phyloP scores from a whole-genome alignment of 805 yeast genomes.

The Metschnikowia shivogae region DNA sequence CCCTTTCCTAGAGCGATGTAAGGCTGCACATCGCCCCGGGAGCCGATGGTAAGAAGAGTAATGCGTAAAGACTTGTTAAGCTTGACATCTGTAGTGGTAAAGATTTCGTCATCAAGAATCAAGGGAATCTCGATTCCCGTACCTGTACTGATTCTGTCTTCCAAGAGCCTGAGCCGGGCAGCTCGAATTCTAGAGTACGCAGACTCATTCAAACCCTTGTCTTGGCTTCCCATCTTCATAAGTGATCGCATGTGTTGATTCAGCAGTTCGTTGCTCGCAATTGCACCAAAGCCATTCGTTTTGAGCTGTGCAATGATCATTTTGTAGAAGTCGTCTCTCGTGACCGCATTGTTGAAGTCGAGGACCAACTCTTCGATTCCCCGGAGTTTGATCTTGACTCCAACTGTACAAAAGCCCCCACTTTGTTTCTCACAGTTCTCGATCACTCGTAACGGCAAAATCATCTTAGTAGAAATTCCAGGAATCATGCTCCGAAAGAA shows the following conservation, averaged over 20 bases:
- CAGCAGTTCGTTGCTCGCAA: slow-evolving; percentile 32
- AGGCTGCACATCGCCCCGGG: slow-evolving; percentile 96
- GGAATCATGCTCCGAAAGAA: slow-evolving; percentile 81
- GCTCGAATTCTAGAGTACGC: slow-evolving; percentile 34
- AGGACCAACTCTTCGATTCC: slow-evolving; percentile 76
- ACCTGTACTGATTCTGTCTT: slow-evolving; percentile 56
- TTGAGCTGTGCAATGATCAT: slow-evolving; percentile 37
- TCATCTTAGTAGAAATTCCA: slow-evolving; percentile 74
- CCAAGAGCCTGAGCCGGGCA: slow-evolving; percentile 64
- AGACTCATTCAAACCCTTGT: slow-evolving; percentile 3
- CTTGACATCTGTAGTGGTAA: slow-evolving; percentile 44
- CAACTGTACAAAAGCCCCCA: slow-evolving; percentile 42
- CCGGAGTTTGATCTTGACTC: slow-evolving; percentile 62
- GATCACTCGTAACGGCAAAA: slow-evolving; percentile 70
- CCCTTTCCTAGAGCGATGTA: slow-evolving; percentile 88
- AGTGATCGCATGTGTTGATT: slow-evolving; percentile 7
- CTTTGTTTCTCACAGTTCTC: slow-evolving; percentile 53
- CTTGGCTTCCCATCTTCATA: slow-evolving; percentile 4
- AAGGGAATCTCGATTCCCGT: slow-evolving; percentile 66
- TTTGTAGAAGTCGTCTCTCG: slow-evolving; percentile 70
- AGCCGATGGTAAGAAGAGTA: slow-evolving; percentile 82
- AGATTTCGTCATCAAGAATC: slow-evolving; percentile 62
- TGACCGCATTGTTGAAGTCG: slow-evolving; percentile 61
- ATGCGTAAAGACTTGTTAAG: slow-evolving; percentile 56
- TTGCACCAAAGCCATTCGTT: slow-evolving; percentile 22